Percentiles rank a stretch among this genome's conserved stretches.
phyloP scores from a whole-genome alignment of 2,329 filamentous ascomycete genomes.

The Albophoma yamanashiensis region DNA sequence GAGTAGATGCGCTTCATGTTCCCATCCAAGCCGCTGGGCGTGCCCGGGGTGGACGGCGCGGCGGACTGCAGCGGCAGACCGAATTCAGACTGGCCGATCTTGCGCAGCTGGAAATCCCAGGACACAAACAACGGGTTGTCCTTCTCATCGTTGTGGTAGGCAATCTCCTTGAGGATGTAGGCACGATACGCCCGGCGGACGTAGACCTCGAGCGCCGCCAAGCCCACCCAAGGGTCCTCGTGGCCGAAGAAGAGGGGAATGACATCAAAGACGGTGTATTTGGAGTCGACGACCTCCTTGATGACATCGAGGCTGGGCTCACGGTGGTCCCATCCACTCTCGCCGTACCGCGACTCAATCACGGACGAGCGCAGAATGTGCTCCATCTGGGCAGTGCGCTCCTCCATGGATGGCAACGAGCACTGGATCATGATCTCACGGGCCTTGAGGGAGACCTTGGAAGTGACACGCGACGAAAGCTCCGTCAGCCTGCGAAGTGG shows the following conservation, averaged over 20 bases:
- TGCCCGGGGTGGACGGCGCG: conserved; percentile 75
- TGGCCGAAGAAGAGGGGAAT: conserved; percentile 92
- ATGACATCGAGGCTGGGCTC: conserved; percentile 84
- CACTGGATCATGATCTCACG: conserved; percentile 97
- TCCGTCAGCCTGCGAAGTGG: conserved; percentile 81
- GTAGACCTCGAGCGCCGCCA: conserved; percentile 92
- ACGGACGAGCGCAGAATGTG: conserved; percentile 95
- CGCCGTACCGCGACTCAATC: conserved; percentile 91
- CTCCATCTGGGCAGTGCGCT: conserved; percentile 94
- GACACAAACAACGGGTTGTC: conserved; percentile 64
- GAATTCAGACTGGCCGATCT: conserved; percentile 85
- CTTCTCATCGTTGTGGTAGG: conserved; percentile 75
- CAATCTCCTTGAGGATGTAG: conserved; percentile 79
- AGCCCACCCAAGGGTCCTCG: conserved; percentile 84
- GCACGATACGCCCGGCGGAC: conserved; percentile 94
- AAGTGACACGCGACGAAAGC: conserved; percentile 65
- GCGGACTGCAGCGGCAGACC: conserved; percentile 71
- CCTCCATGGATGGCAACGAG: conserved; percentile 88
- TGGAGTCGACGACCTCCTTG: conserved; percentile 97
- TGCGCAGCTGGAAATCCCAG: conserved; percentile 93
- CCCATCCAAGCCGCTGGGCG: conserved; percentile 48
- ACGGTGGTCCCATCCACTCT: conserved; percentile 92
- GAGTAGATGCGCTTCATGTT: conserved; percentile 78
- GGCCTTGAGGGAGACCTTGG: conserved; percentile 95
- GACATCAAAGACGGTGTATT: conserved; percentile 97